Base-by-base conservation (phyloP, 257 asterid species). In the Verbena officinalis region DNA sequence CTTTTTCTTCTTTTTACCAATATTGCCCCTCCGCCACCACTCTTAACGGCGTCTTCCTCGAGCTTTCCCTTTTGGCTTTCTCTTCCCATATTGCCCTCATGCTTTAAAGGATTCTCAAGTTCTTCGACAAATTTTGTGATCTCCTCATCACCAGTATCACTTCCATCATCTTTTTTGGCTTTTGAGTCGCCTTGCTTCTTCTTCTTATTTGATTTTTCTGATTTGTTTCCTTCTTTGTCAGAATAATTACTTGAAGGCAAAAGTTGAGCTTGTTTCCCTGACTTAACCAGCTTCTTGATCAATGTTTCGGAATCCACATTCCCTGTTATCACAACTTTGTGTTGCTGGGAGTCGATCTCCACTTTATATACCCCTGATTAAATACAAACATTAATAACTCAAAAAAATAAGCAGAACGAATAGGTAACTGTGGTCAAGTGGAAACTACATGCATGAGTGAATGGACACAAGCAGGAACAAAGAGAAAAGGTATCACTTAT, bases 241-340 rank as follows among this genome's bases (percentile, higher is more conserved):
- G 59, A 57, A 44, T 27, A 9, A 23, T 64, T 67, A 3, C 33
- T 2, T 27, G n/a, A n/a, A n/a, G 70, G 61, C 83, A 71, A 78
- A 43, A 74, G 53, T 51, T 78, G 75, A 4, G 80, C 75, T 7
- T 22, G 73, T 48, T 78, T 78, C 62, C 83, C 80, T 2, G 72
- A 53, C 63, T 78, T 74, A 2, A 63, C 55, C 39, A 78, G 64
- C 61, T 78, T 78, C 69, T 50, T 78, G 42, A 78, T 64, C 75
- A 78, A 42, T 2, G 75, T 68, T 20, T 75, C 75, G 5, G 75
- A 52, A 14, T 74, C 78, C 55, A 78, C 78, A 51, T 68, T 66
- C 40, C 83, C 83, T 5, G 80, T 69, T 7, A 75, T 77, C 1
- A 66, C 61, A 65, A 73, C 80, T 53, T 55, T 78, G 42, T 78